Conservation (phyloP, 2,329 filamentous ascomycete species). For the Penicillium fuscoglaucum region DNA sequence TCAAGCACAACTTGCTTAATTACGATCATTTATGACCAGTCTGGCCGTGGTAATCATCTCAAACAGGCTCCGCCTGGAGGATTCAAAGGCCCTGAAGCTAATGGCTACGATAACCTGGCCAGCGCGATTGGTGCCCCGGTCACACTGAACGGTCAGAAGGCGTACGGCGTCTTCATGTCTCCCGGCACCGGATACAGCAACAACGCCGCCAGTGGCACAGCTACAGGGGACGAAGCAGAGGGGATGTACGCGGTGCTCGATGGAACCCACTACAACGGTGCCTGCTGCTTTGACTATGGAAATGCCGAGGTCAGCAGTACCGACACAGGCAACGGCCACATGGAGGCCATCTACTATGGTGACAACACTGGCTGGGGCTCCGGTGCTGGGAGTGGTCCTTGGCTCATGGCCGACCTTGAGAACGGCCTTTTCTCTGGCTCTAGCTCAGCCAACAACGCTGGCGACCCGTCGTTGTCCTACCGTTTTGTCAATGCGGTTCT, state of each 20-base stretch:
- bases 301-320: slow-evolving; percentile 55
- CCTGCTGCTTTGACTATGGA: slow-evolving; percentile 56
- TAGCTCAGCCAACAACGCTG: slow-evolving; percentile 49
- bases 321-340: slow-evolving; percentile 63
- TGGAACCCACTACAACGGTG: slow-evolving; percentile 37
- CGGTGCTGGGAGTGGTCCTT: slow-evolving; percentile 61
- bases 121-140: slow-evolving; percentile 62
- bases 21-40: slow-evolving; percentile 66
- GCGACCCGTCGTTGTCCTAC: slow-evolving; percentile 53
- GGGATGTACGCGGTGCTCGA: slow-evolving; percentile 40
- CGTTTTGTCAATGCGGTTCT: slow-evolving; percentile 60
- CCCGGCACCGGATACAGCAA: slow-evolving; percentile 66
- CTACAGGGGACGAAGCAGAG: slow-evolving; percentile 54
- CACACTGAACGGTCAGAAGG: slow-evolving; percentile 60
- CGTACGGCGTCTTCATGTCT: slow-evolving; percentile 63
- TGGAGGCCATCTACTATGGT: slow-evolving; percentile 69
- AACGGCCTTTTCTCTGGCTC: slow-evolving; percentile 64
- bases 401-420: slow-evolving; percentile 70
- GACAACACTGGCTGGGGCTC: slow-evolving; percentile 55
- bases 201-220: slow-evolving; percentile 54
- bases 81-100: slow-evolving; percentile 56
- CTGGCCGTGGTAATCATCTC: slow-evolving; percentile 61
- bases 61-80: slow-evolving; percentile 61
- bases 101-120: slow-evolving; percentile 62
- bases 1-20: slow-evolving; percentile 62